Percentiles rank a stretch among this genome's conserved stretches.
These are phyloP conservation scores for Colletotrichum tabaci DNA, from an alignment of 2,329 filamentous ascomycete species.

Conservation along the genomic window DNA sequence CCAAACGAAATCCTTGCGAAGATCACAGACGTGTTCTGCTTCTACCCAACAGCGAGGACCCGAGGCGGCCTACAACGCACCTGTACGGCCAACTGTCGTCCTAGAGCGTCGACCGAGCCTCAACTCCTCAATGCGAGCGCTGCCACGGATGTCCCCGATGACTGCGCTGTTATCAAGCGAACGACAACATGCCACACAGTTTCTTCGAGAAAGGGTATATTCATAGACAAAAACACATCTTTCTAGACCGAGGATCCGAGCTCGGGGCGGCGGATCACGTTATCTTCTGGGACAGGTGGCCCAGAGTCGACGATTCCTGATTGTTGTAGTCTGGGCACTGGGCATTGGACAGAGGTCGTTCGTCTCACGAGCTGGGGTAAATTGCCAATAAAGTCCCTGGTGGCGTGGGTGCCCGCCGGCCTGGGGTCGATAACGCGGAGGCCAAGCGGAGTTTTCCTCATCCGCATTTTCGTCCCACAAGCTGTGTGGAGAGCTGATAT, in stretches of 20 bases:
- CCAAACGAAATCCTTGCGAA: slow-evolving; percentile 31
- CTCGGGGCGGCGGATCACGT: slow-evolving; percentile 19
- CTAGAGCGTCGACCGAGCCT: slow-evolving; percentile 18
- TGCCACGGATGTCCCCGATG: slow-evolving; percentile 10
- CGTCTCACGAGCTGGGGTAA: slow-evolving; percentile 19
- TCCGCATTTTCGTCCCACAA: slow-evolving; percentile 17
- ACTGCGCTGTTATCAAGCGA: neutral
- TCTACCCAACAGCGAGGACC: slow-evolving; percentile 13
- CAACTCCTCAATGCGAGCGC: slow-evolving; percentile 15
- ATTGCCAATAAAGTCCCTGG: slow-evolving; percentile 18
- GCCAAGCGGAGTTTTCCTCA: slow-evolving; percentile 31
- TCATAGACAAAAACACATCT: neutral
- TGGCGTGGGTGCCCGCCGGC: neutral
- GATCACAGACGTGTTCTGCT: slow-evolving; percentile 26
- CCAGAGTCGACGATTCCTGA: slow-evolving; percentile 16
- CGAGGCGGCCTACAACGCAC: slow-evolving; percentile 5
- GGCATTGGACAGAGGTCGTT: slow-evolving; percentile 13
- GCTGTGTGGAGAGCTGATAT: slow-evolving; percentile 32
- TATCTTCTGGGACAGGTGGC: neutral
- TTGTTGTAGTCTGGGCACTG: slow-evolving; percentile 8
- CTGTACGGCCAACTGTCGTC: neutral
- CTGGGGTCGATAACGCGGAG: slow-evolving; percentile 31
- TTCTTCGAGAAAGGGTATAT: neutral
- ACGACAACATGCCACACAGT: neutral
- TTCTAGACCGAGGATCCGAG: slow-evolving; percentile 27